Conservation (phyloP, 345 rosid genomes). For the Mallotus nudiflorus region DNA sequence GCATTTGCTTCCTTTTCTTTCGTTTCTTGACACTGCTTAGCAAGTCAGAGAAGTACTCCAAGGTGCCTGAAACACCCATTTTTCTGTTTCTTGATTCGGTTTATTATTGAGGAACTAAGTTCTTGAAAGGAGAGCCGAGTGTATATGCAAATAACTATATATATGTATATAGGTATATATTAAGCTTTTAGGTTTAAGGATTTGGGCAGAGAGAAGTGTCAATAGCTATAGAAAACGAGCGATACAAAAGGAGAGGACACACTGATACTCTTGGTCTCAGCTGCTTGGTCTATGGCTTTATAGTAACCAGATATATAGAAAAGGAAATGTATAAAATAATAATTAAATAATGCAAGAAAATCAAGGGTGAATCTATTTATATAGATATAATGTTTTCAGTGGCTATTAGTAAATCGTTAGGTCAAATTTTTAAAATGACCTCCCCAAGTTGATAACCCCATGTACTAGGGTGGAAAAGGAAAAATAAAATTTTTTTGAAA, state of each 20-base stretch:
- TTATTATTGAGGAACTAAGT: background rate
- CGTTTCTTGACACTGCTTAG: conserved; percentile 41
- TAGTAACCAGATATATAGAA: conserved; percentile 9
- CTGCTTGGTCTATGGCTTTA: conserved; percentile 7
- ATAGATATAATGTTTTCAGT: no score
- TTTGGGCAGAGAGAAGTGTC: background rate
- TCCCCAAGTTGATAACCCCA: no score
- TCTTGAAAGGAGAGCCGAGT: background rate
- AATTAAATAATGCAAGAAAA: background rate
- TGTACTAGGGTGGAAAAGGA: no score
- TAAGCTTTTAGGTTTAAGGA: background rate
- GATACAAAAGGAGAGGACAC: background rate
- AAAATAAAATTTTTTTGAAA: no score
- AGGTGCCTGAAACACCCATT: conserved; percentile 81
- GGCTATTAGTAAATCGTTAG: no score
- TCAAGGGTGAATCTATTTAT: background rate
- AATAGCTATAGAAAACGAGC: background rate
- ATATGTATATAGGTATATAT: no score
- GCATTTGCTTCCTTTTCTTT: conserved; percentile 64
- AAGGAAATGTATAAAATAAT: background rate
- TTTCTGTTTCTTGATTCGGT: conserved; percentile 3
- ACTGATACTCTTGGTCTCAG: conserved; percentile 9
- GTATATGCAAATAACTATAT: no score
- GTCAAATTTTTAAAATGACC: no score
- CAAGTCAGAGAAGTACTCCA: conserved; percentile 63